phyloP scores from a whole-genome alignment of 2,329 filamentous ascomycete species.

The Stagonosporopsis tanaceti region DNA sequence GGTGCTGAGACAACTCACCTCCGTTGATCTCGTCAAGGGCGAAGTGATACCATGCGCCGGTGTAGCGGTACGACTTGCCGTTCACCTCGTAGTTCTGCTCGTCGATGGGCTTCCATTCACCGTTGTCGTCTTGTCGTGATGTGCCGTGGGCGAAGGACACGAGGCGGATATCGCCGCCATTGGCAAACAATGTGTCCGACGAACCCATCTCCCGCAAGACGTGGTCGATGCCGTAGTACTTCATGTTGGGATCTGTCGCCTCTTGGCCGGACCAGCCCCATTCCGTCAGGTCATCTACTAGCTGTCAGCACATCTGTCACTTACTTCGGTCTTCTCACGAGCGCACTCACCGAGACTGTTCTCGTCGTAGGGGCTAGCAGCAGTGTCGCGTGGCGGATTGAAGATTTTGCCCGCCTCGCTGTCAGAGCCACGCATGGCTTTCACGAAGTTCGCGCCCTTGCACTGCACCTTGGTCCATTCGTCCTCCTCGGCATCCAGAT shows the following conservation, averaged over 20 bases:
- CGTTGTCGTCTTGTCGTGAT: background rate
- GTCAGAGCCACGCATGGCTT: slow-evolving; percentile 8
- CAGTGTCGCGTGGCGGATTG: background rate
- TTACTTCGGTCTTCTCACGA: background rate
- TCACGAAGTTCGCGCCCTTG: background rate
- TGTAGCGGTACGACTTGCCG: slow-evolving; percentile 1
- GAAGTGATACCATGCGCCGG: slow-evolving; percentile 1
- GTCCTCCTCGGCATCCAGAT: background rate
- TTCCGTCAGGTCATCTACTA: background rate
- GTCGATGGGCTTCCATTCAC: background rate
- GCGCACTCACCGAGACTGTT: background rate
- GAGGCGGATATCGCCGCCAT: background rate
- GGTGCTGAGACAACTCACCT: background rate
- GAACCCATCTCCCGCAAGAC: slow-evolving; percentile 4
- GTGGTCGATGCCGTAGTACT: background rate
- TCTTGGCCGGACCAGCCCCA: background rate
- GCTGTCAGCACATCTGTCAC: background rate
- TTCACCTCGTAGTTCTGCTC: background rate
- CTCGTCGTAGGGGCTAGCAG: background rate
- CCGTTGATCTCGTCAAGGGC: background rate
- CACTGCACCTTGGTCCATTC: background rate
- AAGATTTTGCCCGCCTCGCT: slow-evolving; percentile 8
- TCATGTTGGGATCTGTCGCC: background rate
- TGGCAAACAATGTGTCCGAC: background rate
- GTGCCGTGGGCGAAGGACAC: background rate